Evolutionary conservation across 2,329 filamentous ascomycete species (phyloP), one percentile per base, ranked within the genome.

Genomic region (Parafenestella ontariensis): DNA sequence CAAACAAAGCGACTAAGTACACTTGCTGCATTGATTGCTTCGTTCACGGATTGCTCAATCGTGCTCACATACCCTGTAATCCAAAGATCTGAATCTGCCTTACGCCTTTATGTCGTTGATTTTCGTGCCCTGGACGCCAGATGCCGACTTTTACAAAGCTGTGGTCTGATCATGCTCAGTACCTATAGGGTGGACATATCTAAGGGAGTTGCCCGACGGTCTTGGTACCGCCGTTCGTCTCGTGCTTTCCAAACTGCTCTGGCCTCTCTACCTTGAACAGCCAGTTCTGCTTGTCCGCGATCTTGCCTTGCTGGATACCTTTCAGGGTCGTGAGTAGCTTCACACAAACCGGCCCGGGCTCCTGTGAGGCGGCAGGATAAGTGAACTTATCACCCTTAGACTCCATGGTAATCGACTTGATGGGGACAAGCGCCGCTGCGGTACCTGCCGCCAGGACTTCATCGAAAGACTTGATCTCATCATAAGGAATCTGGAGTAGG

Each of bases 391-490:
- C 82, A 37, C 77, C 75, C 37, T 77, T 81, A 15, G 82, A 85
- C 45, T 77, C 84, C 68, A 92, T 87, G 2, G 91, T 95, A 74
- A 98, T 96, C 64, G 90, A 95, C 58, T 89, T 89, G 76, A 97
- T 95, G 1, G 94, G 94, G 3, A 98, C 93, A 49, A 99, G 82
- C 0, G 91, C 91, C 0, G 93, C 94, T 0, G 94, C 94, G 0
- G 94, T 98, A 1, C 94, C 94, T 2, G 92, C 93, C 3, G 94
- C 95, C 77, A 97, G 87, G 47, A 99, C 88, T 77, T 98, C 94
- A 40, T 80, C 80, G 72, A 92, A 92, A 15, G 78, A 73, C 5
- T 73, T 64, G 37, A 90, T 77, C 67, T 90, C 88, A 7, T 83
- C 79, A 71, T 89, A 89, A 28, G 79, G 85, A 76, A 92, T 89